Evolutionary conservation across 2,329 filamentous ascomycete genomes (phyloP), one percentile per base, ranked within the genome.

Genomic region (Penicillium vulpinum): DNA sequence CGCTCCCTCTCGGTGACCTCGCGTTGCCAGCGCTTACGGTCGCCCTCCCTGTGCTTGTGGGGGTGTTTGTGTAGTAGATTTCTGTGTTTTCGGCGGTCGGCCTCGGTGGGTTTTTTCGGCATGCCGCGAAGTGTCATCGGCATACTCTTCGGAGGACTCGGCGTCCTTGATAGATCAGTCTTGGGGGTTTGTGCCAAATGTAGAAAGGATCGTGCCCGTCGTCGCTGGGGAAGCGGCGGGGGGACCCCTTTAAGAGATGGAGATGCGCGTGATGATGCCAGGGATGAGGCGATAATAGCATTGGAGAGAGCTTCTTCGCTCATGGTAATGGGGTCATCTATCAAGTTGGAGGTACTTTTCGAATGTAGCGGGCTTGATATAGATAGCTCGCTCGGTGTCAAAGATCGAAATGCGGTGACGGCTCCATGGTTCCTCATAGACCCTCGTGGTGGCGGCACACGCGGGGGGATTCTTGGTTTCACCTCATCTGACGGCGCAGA

Each of bases 21-120:
- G 45, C 73, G 73, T 40, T 73, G 69, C 76, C 77, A 80, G 54
- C 74, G 66, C 58, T 75, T 79, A 9, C 78, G 77, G 65, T 79
- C 75, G 4, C 78, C 78, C 67, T 80, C 78, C 49, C 77, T 75
- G 58, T 80, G 77, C 55, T 79, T 80, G 59, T 80, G 75, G 9
- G 77, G 78, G 59, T 80, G 77, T 54, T 78, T 76, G 48, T 71
- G 68, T 18, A 79, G 68, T 24, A 76, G 66, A 54, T 74, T 68
- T 39, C 67, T 69, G 47, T 73, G 69, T 54, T 68, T 73, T 22
- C 67, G 65, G 26, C 61, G 51, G 18, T 62, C 62, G 49, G 71
- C 69, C n/a, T 75, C 72, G 29, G 74, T 71, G 16, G 67, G 61
- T 56, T 75, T 76, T 56, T 75, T 76, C 16, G 70, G 63, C 9